Conservation (phyloP, 2,329 filamentous ascomycete species). For the Trichocomaceae sp. region DNA sequence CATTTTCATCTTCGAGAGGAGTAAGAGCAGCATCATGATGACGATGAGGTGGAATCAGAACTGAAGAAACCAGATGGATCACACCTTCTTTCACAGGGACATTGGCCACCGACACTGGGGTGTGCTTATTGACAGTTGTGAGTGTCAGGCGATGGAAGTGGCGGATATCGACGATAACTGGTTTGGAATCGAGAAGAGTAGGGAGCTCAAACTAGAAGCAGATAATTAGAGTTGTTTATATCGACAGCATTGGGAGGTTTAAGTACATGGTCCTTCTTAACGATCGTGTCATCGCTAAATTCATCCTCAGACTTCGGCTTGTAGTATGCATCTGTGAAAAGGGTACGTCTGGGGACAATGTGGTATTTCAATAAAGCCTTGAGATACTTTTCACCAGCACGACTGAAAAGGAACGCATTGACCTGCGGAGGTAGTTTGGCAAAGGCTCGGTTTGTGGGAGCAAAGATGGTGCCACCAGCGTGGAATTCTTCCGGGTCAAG, state of each 20-base stretch:
- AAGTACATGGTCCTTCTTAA: slow-evolving; percentile 42
- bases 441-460: slow-evolving; percentile 72
- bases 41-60: slow-evolving; percentile 62
- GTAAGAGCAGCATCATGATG: background rate
- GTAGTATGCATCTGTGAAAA: slow-evolving; percentile 79
- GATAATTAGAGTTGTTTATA: background rate
- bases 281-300: slow-evolving; percentile 15
- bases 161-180: slow-evolving; percentile 63
- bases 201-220: slow-evolving; percentile 52
- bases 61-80: slow-evolving; percentile 63
- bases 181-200: slow-evolving; percentile 61
- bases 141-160: slow-evolving; percentile 59
- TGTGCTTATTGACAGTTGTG: slow-evolving; percentile 68
- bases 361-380: slow-evolving; percentile 72
- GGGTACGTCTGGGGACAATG: slow-evolving; percentile 62
- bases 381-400: slow-evolving; percentile 65
- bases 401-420: slow-evolving; percentile 79
- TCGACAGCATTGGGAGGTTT: background rate
- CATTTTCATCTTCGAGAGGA: background rate
- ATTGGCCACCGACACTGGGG: slow-evolving; percentile 60
- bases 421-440: slow-evolving; percentile 55
- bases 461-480: slow-evolving; percentile 68
- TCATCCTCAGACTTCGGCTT: slow-evolving; percentile 30
- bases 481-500: slow-evolving; percentile 51
- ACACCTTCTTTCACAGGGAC: slow-evolving; percentile 71